Conservation (phyloP, 108 stramenopile genomes). For the Pseudonitzschia multistriata region DNA sequence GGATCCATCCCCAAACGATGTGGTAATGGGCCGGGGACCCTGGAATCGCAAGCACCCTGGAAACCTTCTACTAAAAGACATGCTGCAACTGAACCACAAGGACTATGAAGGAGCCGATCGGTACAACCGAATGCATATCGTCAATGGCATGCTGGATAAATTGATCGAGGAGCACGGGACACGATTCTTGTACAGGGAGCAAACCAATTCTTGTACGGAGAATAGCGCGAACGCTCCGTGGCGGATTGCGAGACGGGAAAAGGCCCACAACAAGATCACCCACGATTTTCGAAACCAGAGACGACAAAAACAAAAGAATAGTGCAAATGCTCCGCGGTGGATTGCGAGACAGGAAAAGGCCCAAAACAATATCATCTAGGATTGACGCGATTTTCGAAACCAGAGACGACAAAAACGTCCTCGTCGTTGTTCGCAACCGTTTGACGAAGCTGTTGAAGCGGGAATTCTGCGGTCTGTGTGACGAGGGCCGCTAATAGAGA, state of each 20-base stretch:
- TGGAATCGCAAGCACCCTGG: conserved; percentile 5
- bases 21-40: conserved; percentile 5
- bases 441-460: too few relatives aligned
- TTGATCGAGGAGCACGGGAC: not conserved
- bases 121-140: not conserved
- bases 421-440: too few relatives aligned
- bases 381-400: conserved; percentile 21
- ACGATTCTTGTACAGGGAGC: not conserved
- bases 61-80: not conserved
- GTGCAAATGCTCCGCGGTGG: not conserved
- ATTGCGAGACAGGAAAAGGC: conserved; percentile 5
- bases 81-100: not conserved
- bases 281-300: conserved; percentile 17
- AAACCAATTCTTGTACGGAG: not conserved
- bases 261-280: conserved; percentile 16
- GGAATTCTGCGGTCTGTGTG: too few relatives aligned
- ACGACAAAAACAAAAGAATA: not conserved
- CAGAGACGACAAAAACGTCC: conserved; percentile 1
- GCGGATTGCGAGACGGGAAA: conserved; percentile 1
- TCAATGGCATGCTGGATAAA: not conserved
- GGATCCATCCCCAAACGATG: not conserved
- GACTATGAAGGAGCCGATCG: not conserved
- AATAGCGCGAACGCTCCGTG: not conserved
- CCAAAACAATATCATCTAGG: conserved; percentile 15
- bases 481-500: too few relatives aligned